Percentiles rank a stretch among this genome's conserved stretches.
Conservation (phyloP, 2,329 filamentous ascomycete genomes). For the Cordyceps fumosorosea region DNA sequence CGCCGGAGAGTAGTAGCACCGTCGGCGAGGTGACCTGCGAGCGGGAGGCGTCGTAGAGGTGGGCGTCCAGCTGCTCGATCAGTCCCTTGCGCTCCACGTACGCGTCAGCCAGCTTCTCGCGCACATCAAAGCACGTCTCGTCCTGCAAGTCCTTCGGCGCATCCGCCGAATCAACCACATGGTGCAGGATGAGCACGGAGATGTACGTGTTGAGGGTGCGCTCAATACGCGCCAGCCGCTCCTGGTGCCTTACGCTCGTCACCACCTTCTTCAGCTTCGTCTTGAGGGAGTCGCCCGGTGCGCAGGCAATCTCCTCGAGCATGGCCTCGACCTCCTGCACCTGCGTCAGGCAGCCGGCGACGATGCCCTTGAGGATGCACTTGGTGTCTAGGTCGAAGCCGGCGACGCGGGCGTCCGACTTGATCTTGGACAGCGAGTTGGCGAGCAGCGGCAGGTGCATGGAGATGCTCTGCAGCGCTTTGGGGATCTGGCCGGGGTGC, state of each 20-base stretch:
- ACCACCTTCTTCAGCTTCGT: conserved; percentile 11
- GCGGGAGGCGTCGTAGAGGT: conserved; percentile 3
- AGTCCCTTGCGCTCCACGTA: not conserved
- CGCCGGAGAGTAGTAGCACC: not conserved
- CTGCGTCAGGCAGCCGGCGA: conserved; percentile 8
- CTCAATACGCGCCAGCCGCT: conserved; percentile 8
- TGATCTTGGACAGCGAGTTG: conserved; percentile 9
- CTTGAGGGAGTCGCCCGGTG: conserved; percentile 4
- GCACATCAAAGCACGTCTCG: conserved; percentile 7
- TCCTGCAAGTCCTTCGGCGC: conserved; percentile 2
- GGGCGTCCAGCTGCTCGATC: not conserved
- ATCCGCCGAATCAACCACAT: conserved; percentile 6
- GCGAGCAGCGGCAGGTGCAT: conserved; percentile 11
- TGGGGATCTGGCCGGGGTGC: conserved; percentile 9
- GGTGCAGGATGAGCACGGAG: conserved; percentile 8
- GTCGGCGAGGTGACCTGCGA: conserved; percentile 4
- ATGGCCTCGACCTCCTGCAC: conserved; percentile 8
- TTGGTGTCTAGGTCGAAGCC: conserved; percentile 8
- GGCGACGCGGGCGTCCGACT: conserved; percentile 1
- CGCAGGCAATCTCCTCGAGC: conserved; percentile 10
- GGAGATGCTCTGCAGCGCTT: conserved; percentile 9
- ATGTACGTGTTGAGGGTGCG: conserved; percentile 8
- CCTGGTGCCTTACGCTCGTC: conserved; percentile 9
- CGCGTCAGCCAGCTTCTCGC: not conserved
- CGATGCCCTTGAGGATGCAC: conserved; percentile 12